Percentiles rank a stretch among this genome's conserved stretches.
Evolutionary conservation across 768 basidiomycete genomes (phyloP).

Genomic region (Astraeus odoratus): DNA sequence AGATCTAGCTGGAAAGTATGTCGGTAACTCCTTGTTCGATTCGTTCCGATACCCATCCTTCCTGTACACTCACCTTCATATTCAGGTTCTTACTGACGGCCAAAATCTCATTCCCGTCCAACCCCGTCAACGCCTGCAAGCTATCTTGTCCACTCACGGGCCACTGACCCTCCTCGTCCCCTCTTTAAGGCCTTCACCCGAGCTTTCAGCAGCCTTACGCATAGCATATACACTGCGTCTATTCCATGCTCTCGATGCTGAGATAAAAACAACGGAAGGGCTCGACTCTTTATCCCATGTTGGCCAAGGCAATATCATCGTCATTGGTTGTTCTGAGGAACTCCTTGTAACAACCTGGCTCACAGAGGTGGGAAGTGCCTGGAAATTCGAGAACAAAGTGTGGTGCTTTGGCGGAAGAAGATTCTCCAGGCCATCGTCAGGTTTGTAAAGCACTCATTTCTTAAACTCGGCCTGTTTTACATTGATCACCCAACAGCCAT

Average conservation of each 20-base stretch:
- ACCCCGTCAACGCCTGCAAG: slow-evolving; percentile 53
- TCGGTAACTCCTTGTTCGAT: neutral
- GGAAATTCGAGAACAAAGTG: slow-evolving; percentile 15
- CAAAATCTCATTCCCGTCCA: slow-evolving; percentile 12
- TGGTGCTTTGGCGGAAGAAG: slow-evolving; percentile 11
- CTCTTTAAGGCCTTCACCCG: slow-evolving; percentile 23
- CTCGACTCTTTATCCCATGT: slow-evolving; percentile 26
- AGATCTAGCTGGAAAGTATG: slow-evolving; percentile 21
- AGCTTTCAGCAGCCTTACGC: slow-evolving; percentile 51
- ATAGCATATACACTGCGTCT: slow-evolving; percentile 60
- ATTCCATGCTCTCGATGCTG: slow-evolving; percentile 65
- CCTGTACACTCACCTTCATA: slow-evolving; percentile 7
- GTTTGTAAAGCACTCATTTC: slow-evolving; percentile 4
- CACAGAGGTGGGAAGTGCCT: slow-evolving; percentile 8
- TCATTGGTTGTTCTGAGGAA: slow-evolving; percentile 42
- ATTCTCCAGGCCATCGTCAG: slow-evolving; percentile 18
- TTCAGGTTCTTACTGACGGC: neutral
- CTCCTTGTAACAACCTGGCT: slow-evolving; percentile 30
- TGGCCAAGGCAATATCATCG: slow-evolving; percentile 46
- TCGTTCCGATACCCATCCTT: neutral
- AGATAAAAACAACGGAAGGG: slow-evolving; percentile 41
- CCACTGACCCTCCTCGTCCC: slow-evolving; percentile 55
- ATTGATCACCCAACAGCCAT: slow-evolving; percentile 31
- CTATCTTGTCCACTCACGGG: slow-evolving; percentile 48
- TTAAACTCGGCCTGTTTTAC: neutral